A percentile compares a stretch with the other conserved stretches of the same genome.
phyloP scores from a whole-genome alignment of 2,329 filamentous ascomycete species.

The Aspergillus udagawae region DNA sequence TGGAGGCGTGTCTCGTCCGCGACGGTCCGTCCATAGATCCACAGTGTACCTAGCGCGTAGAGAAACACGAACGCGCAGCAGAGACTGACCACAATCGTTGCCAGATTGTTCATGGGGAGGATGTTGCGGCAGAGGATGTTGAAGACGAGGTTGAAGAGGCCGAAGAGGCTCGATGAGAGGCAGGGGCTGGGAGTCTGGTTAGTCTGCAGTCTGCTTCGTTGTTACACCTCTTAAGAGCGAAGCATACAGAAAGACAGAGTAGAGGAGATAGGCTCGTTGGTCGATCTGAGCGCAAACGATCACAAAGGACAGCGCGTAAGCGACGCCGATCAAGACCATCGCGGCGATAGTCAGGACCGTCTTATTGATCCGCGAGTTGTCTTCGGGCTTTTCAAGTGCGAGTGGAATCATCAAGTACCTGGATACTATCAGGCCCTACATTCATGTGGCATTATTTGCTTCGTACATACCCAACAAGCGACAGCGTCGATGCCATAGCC shows the following conservation, averaged over 20 bases:
- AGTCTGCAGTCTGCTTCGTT: background rate
- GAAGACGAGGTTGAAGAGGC: slow-evolving; percentile 31
- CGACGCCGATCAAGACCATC: slow-evolving; percentile 23
- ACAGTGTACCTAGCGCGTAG: slow-evolving; percentile 24
- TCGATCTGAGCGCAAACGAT: slow-evolving; percentile 22
- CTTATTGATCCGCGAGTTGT: slow-evolving; percentile 17
- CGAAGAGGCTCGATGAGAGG: slow-evolving; percentile 26
- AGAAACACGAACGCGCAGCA: slow-evolving; percentile 24
- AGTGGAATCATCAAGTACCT: slow-evolving; percentile 31
- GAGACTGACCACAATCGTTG: slow-evolving; percentile 24
- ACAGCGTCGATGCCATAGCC: background rate
- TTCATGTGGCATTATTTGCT: background rate
- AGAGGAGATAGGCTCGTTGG: slow-evolving; percentile 23
- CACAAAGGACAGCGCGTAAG: slow-evolving; percentile 23
- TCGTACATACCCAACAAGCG: slow-evolving; percentile 26
- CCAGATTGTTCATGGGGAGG: slow-evolving; percentile 22
- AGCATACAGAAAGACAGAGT: slow-evolving; percentile 30
- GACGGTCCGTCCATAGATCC: slow-evolving; percentile 19
- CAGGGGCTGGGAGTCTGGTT: slow-evolving; percentile 15
- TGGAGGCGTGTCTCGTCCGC: slow-evolving; percentile 5
- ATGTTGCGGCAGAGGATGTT: slow-evolving; percentile 29
- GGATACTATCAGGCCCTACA: background rate
- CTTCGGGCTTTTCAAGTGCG: slow-evolving; percentile 20
- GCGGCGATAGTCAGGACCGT: slow-evolving; percentile 22
- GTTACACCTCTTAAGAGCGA: background rate